phyloP scores from a whole-genome alignment of 257 asterid genomes.

The Paraleonurus japonicus region DNA sequence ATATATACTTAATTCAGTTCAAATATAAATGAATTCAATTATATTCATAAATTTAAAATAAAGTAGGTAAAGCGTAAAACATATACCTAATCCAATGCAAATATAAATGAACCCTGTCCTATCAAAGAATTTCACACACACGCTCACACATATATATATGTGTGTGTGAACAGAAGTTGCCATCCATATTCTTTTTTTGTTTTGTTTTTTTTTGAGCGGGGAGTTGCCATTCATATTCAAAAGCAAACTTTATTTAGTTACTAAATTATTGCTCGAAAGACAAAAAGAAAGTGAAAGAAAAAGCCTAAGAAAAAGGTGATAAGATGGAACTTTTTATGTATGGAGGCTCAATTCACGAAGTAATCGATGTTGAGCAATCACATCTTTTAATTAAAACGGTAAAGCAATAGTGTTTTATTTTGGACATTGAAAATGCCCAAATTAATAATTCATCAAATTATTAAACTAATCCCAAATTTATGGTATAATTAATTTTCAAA shows the following conservation, averaged over 20 bases:
- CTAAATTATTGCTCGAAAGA: conserved; percentile 4
- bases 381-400: not conserved
- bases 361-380: conserved; percentile 20
- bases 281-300: not conserved
- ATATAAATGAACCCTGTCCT: no score
- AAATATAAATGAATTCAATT: no score
- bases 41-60: no score
- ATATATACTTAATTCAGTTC: no score
- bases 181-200: no score
- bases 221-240: no score
- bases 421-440: not conserved
- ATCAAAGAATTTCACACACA: no score
- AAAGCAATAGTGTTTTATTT: no score
- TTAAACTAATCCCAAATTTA: not conserved
- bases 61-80: no score
- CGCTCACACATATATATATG: not conserved
- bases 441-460: not conserved
- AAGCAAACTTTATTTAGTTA: not conserved
- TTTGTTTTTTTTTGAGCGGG: no score
- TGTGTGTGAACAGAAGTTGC: not conserved
- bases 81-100: no score
- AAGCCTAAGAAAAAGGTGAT: conserved; percentile 31
- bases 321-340: conserved; percentile 13
- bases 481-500: not conserved
- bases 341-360: conserved; percentile 33